Evolutionary conservation across 2,329 filamentous ascomycete species (phyloP), one percentile per base, ranked within the genome.

Genomic region (Arthrobotrys pseudoclavata): DNA sequence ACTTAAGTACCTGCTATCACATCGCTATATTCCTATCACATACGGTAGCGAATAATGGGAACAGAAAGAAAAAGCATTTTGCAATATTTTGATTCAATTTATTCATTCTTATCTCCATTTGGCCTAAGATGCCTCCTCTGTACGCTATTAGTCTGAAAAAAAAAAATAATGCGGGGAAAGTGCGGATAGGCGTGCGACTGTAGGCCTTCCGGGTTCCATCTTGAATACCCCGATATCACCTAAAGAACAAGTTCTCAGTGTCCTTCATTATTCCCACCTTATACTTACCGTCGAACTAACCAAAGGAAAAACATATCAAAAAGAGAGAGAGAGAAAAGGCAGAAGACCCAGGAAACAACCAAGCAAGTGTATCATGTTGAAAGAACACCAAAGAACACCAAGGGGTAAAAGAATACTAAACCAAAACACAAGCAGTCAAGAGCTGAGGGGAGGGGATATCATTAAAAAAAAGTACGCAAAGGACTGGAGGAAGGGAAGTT

Each of bases 301-400:
- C 5, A 57, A 57, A 18, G 4, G 37, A 45, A 29, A 52, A 61
- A 12, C 3, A n/a, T 26, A 50, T 5, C 10, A 42, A 24, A 64
- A 22, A 26, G 62, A 66, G 4, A 53, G 20, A 66, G 18, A 50
- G 7, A 34, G n/a, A 24, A 50, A 48, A 48, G 5, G 22, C 37
- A 53, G n/a, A 61, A 22, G 40, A 53, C 45, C 29, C 24, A 22
- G 50, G 20, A 18, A 24, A 42, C 6, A 57, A 68, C 24, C 40
- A 60, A 68, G 22, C 53, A 52, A 31, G 31, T 63, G 31, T 60
- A 60, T 60, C 55, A 60, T 60, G 34, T 60, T 42, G 34, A 60
- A 57, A 20, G 55, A 57, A 68, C 63, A 68, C 63, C 63, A 10
- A 45, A 31, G 26, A 68, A 55, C 40, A 53, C 62, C 42, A 40